phyloP scores from a whole-genome alignment of 169 alveolate species.

The Perkinsus chesapeaki region DNA sequence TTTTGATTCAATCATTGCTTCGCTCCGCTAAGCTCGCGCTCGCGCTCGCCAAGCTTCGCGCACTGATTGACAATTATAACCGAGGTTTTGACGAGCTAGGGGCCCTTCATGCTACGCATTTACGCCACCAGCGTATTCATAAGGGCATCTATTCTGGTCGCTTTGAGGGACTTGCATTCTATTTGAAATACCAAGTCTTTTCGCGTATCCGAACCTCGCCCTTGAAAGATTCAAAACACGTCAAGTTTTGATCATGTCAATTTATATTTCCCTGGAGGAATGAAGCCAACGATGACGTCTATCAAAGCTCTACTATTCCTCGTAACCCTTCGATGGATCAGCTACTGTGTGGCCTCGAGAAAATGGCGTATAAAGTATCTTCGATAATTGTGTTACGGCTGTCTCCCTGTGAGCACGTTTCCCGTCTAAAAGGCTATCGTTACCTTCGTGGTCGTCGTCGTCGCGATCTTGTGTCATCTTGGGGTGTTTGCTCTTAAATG shows the following conservation, averaged over 20 bases:
- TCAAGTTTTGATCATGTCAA: background rate
- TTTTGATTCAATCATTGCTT: too few relatives aligned
- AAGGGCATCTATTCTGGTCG: too few relatives aligned
- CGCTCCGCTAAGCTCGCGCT: too few relatives aligned
- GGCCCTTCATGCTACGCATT: too few relatives aligned
- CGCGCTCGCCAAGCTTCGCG: too few relatives aligned
- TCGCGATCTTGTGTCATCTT: background rate
- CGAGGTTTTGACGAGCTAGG: too few relatives aligned
- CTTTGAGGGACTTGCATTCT: too few relatives aligned
- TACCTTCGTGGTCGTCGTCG: background rate
- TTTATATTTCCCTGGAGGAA: background rate
- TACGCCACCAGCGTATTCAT: too few relatives aligned
- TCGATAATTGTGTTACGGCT: background rate
- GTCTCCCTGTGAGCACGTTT: background rate
- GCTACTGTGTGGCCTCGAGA: background rate
- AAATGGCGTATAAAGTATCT: too few relatives aligned
- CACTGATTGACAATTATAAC: too few relatives aligned
- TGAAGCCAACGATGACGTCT: background rate
- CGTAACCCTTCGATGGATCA: background rate
- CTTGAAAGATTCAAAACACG: background rate
- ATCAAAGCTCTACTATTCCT: background rate
- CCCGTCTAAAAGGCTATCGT: background rate
- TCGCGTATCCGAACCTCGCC: background rate
- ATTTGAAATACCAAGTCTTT: background rate
- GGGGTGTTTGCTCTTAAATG: background rate